Evolutionary conservation across 2,329 filamentous ascomycete genomes (phyloP), one percentile per base, ranked within the genome.

Genomic region (Microascus cirrosus): DNA sequence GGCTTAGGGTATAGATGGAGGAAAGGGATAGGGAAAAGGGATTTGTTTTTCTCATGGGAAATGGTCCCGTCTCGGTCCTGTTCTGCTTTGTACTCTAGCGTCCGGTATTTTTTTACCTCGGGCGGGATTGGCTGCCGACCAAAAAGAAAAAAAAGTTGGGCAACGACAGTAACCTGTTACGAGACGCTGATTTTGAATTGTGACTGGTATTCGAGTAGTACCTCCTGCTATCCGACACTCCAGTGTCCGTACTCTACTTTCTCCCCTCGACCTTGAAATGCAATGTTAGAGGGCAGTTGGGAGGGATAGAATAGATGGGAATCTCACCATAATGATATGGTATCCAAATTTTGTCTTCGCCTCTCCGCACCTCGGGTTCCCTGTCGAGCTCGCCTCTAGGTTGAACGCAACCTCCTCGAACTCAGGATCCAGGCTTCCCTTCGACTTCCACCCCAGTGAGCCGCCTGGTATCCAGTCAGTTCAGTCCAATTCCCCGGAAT

Each of bases 271-370:
- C 71, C 73, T 74, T 28, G 10, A 51, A 18, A 1, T 34, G 18
- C n/a, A 13, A 11, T 48, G 28, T 42, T 45, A 53, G 24, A 24
- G 10, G 25, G 32, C n/a, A 34, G 13, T 39, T 3, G 15, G 8
- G 36, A 52, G 56, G 39, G 7, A 18, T n/a, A 32, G 13, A 15
- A 32, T 32, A 39, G 25, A 18, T 8, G 28, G 36, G 24, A 36
- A 4, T 65, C 71, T 57, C 61, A 91, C 87, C 84, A 91, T 90
- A 62, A 92, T 82, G 62, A 92, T 83, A 69, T 92, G 88, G 74
- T 91, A 91, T 1, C 88, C 89, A 71, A 88, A 86, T 1, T 75
- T 77, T 1, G 88, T 91, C 76, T 89, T 90, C 24, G 78, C 84
- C 73, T 90, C 85, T 1, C 76, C 87, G 66, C 81, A 79, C 66